These are phyloP conservation scores for Paxillus ammoniavirescens DNA, from an alignment of 768 basidiomycete genomes.

Conservation along the genomic window DNA sequence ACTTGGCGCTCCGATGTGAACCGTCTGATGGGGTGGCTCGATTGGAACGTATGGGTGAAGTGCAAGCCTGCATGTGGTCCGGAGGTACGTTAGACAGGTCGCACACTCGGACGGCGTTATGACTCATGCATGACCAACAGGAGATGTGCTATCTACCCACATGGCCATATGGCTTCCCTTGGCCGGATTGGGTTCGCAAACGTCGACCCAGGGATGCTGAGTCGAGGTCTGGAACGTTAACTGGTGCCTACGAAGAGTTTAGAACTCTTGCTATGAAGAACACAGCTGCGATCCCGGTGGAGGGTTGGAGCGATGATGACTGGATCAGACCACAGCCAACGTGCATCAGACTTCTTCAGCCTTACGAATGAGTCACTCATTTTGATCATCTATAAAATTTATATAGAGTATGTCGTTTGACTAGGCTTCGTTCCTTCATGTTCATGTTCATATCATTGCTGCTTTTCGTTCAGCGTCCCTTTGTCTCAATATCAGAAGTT, in stretches of 20 bases:
- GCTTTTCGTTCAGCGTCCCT: not conserved
- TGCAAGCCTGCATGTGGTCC: slow-evolving; percentile 15
- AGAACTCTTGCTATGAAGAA: not conserved
- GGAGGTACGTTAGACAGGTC: slow-evolving; percentile 1
- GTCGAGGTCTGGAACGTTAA: not conserved
- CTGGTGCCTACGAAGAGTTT: not conserved
- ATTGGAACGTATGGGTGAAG: slow-evolving; percentile 23
- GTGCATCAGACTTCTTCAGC: slow-evolving; percentile 4
- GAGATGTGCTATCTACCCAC: slow-evolving; percentile 29
- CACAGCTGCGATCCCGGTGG: not conserved
- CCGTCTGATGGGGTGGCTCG: slow-evolving; percentile 18
- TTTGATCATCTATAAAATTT: not conserved
- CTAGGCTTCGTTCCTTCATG: not conserved
- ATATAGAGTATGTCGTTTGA: not conserved
- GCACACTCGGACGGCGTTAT: no score
- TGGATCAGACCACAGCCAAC: slow-evolving; percentile 11
- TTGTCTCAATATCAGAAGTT: not conserved
- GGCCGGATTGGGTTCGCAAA: not conserved
- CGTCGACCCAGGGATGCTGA: no score
- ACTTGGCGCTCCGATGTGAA: slow-evolving; percentile 9
- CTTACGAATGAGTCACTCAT: no score
- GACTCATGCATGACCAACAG: slow-evolving; percentile 3
- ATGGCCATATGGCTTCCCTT: slow-evolving; percentile 7
- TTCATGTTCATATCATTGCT: not conserved
- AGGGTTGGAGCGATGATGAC: not conserved